Conservation (phyloP, 495 filamentous ascomycete genomes). For the Podospora fimiseda region DNA sequence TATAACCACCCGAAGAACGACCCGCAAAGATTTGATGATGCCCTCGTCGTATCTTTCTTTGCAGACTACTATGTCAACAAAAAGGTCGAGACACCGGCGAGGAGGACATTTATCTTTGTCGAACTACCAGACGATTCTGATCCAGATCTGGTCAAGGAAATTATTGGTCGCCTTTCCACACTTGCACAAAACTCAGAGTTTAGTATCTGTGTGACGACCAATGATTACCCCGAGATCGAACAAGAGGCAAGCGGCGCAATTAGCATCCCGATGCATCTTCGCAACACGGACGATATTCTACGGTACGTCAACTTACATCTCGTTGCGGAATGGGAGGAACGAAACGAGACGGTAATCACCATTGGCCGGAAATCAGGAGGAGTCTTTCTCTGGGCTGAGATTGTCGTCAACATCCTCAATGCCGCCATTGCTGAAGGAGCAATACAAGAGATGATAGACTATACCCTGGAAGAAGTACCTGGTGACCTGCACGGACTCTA, state of each 20-base stretch:
- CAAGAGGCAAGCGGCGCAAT: conserved; percentile 23
- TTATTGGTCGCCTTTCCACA: conserved; percentile 24
- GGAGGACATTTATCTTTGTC: conserved; percentile 32
- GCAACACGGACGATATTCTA: conserved; percentile 31
- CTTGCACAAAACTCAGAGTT: conserved; percentile 34
- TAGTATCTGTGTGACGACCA: conserved; percentile 32
- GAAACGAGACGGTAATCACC: conserved; percentile 18
- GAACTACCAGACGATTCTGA: conserved; percentile 28
- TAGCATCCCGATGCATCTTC: conserved; percentile 26
- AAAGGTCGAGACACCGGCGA: conserved; percentile 19
- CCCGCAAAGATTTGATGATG: conserved; percentile 21
- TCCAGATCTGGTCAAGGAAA: conserved; percentile 24
- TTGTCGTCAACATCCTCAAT: conserved; percentile 34
- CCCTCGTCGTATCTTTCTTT: conserved; percentile 29
- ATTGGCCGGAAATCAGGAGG: conserved; percentile 28
- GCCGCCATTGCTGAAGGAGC: conserved; percentile 32
- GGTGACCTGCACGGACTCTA: conserved; percentile 31
- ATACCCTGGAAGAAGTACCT: conserved; percentile 30
- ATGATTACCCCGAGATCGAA: conserved; percentile 19
- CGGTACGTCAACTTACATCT: conserved; percentile 30
- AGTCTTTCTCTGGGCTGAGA: conserved; percentile 35
- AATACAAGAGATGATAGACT: conserved; percentile 27
- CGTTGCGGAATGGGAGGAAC: conserved; percentile 30
- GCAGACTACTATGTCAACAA: conserved; percentile 31
- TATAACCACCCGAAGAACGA: conserved; percentile 14